Evolutionary conservation across 345 rosid species (phyloP), one percentile per base, ranked within the genome.

Genomic region (Eucalyptus erythrocorys): DNA sequence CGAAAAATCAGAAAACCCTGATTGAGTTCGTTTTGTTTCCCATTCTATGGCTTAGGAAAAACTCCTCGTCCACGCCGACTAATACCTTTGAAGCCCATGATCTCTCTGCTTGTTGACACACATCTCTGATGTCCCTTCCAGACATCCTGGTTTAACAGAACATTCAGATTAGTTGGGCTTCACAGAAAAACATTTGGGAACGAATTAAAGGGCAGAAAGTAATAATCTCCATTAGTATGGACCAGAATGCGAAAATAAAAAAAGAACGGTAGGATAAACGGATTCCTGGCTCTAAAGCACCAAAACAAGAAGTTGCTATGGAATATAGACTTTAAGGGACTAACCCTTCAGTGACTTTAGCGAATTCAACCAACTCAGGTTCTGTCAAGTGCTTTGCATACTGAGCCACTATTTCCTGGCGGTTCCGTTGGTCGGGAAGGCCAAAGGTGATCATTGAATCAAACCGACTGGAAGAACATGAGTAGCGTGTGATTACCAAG

Each of bases 71-170:
- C 50, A 34, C 3, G 22, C 61, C 27, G 11, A 42, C 10, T 34
- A 8, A 61, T 89, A 94, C 99, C 98, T 96, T 97, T 37, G 99
- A 97, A 81, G 99, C 99, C 99, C 99, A 95, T 43, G 93, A 90
- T 30, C 99, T 92, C 93, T 98, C 99, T 51, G 99, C 99, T 91
- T 95, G 98, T 93, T 97, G 98, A 89, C 99, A 97, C 71, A 93
- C 94, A 88, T 97, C 99, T 89, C 96, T 89, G 6, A 96, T 96
- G 91, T 96, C 99, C 91, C 99, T 94, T 86, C 98, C 98, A 43
- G 99, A 97, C 98, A 98, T 95, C 89, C 97, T 98, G 94, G 85
- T 40, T 48, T 24, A 32, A 32, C 24, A 14, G 84, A 87, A 64
- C 82, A 76, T 76, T 43, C 15, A 40, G 30, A 76, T 76, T 24